A percentile compares a stretch with the other conserved stretches of the same genome.
These are phyloP conservation scores for Prillingera fragicola DNA, from an alignment of 1,284 basidiomycete genomes.

Conservation along the genomic window DNA sequence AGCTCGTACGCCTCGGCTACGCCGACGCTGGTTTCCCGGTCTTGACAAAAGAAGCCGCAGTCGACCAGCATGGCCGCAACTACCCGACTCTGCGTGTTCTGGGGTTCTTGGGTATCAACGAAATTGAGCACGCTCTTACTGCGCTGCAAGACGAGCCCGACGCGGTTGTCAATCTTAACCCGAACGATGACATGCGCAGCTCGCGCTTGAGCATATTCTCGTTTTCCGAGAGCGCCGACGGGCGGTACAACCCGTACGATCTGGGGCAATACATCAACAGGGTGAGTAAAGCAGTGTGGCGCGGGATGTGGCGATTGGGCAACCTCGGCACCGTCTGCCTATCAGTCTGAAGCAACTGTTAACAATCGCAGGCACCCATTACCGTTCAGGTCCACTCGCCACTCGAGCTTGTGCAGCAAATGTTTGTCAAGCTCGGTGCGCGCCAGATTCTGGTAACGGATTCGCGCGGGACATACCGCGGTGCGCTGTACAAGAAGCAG, in stretches of 20 bases:
- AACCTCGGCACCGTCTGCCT: too few relatives aligned
- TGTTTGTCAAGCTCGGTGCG: constrained; percentile 88
- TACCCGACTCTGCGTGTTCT: constrained; percentile 57
- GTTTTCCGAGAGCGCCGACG: constrained; percentile 37
- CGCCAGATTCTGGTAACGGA: constrained; percentile 82
- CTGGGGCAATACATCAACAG: constrained; percentile 86
- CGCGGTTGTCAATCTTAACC: constrained; percentile 61
- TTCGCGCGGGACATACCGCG: constrained; percentile 74
- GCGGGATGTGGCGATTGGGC: constrained; percentile 7
- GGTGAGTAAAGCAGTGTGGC: constrained; percentile 50
- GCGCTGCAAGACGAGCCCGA: constrained; percentile 70
- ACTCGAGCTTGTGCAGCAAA: constrained; percentile 80
- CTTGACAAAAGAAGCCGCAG: constrained; percentile 52
- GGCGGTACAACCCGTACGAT: constrained; percentile 63
- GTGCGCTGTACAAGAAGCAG: constrained; percentile 86
- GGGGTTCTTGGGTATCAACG: constrained; percentile 88
- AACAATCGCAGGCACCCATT: constrained; percentile 64
- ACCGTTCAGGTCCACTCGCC: constrained; percentile 76
- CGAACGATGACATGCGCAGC: constrained; percentile 26
- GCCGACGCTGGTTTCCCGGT: constrained; percentile 86
- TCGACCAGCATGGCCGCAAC: constrained; percentile 32
- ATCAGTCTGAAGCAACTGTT: constrained; percentile 16
- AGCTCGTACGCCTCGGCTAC: constrained; percentile 38
- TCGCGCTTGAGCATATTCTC: constrained; percentile 36
- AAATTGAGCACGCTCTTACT: constrained; percentile 78